These are phyloP conservation scores for Arthonia radiata DNA, from an alignment of 495 filamentous ascomycete genomes.

Conservation along the genomic window DNA sequence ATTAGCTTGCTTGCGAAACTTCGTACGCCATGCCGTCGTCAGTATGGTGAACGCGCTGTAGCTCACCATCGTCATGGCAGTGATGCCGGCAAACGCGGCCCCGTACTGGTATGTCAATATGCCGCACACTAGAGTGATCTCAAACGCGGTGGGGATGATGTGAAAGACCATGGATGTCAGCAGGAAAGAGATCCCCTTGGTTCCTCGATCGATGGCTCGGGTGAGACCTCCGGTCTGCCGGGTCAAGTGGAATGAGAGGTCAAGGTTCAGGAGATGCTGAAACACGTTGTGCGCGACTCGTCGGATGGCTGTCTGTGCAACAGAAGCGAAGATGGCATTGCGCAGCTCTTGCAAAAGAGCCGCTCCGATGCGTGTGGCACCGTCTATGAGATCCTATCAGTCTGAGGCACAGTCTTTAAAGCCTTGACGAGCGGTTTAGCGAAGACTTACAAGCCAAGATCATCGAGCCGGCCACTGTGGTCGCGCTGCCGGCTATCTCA, in stretches of 20 bases:
- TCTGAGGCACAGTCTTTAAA: too few relatives aligned
- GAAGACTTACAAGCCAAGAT: conserved; percentile 51
- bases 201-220: conserved; percentile 84
- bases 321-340: conserved; percentile 89
- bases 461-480: conserved; percentile 71
- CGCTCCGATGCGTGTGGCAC: conserved; percentile 63
- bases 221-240: conserved; percentile 89
- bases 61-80: conserved; percentile 67
- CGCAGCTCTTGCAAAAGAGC: conserved; percentile 73
- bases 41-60: conserved; percentile 88
- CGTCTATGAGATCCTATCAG: too few relatives aligned
- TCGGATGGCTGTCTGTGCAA: conserved; percentile 89
- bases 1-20: conserved; percentile 83
- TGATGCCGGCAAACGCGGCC: conserved; percentile 72
- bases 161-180: conserved; percentile 97
- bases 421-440: neutral
- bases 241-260: conserved; percentile 78
- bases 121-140: conserved; percentile 87
- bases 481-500: conserved; percentile 57
- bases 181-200: conserved; percentile 92
- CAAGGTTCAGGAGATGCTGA: conserved; percentile 64
- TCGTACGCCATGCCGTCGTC: conserved; percentile 90
- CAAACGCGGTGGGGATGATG: conserved; percentile 75
- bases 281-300: conserved; percentile 80
- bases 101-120: conserved; percentile 91